These are phyloP conservation scores for Cerioporus squamosus DNA, from an alignment of 1,284 basidiomycete species.

Conservation along the genomic window DNA sequence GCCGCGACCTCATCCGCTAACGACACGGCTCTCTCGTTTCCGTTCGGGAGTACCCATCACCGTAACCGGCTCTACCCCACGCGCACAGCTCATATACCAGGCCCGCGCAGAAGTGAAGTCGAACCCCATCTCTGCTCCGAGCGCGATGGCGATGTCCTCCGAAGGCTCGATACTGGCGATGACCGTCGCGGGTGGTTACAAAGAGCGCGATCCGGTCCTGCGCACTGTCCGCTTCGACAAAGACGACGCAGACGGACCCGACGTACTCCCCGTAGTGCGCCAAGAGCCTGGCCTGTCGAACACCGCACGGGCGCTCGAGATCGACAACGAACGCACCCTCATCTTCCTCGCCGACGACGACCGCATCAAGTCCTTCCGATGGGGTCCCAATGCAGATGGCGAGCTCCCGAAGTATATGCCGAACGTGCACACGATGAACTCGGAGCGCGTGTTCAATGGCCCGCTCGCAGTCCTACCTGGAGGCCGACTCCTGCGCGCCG, in stretches of 20 bases:
- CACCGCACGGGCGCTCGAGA: slow-evolving; percentile 5
- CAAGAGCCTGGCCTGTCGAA: slow-evolving; percentile 10
- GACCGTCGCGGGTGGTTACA: slow-evolving; percentile 36
- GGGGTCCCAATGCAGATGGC: not conserved
- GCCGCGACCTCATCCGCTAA: slow-evolving; percentile 33
- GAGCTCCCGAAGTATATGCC: not conserved
- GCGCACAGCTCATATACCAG: slow-evolving; percentile 38
- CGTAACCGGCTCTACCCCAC: slow-evolving; percentile 23
- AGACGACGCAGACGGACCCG: slow-evolving; percentile 12
- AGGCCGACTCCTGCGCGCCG: slow-evolving; percentile 35
- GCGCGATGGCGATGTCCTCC: slow-evolving; percentile 28
- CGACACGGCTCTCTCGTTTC: slow-evolving; percentile 42
- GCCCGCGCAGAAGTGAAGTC: slow-evolving; percentile 38
- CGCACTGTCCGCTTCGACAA: slow-evolving; percentile 30
- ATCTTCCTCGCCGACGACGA: slow-evolving; percentile 30
- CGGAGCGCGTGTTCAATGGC: slow-evolving; percentile 27
- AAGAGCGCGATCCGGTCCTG: slow-evolving; percentile 36
- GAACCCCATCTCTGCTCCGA: not conserved
- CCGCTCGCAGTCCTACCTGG: slow-evolving; percentile 34
- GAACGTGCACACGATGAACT: slow-evolving; percentile 38
- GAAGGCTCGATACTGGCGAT: slow-evolving; percentile 32
- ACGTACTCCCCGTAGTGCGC: not conserved
- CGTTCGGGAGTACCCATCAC: slow-evolving; percentile 22
- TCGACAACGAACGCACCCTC: slow-evolving; percentile 25
- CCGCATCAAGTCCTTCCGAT: slow-evolving; percentile 32